Percentiles rank a stretch among this genome's conserved stretches.
These are phyloP conservation scores for Sparassis latifolia DNA, from an alignment of 1,284 basidiomycete genomes.

Conservation along the genomic window DNA sequence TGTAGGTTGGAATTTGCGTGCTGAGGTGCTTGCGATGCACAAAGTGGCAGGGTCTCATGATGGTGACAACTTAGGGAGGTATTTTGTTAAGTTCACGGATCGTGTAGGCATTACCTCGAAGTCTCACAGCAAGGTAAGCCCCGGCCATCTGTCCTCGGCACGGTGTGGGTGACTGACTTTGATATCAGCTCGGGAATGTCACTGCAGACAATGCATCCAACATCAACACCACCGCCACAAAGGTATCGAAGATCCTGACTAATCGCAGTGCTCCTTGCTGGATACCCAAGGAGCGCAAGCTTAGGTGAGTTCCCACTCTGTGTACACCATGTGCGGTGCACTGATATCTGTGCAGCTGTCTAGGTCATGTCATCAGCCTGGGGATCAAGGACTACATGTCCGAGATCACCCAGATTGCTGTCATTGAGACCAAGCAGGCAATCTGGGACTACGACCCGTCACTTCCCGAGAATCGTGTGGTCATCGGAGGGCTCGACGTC, in stretches of 20 bases:
- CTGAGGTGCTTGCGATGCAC: constrained; percentile 19
- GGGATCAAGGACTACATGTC: neutral
- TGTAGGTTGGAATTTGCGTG: neutral
- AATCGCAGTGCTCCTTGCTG: neutral
- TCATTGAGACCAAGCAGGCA: constrained; percentile 1
- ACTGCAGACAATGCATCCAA: constrained; percentile 16
- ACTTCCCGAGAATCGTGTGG: neutral
- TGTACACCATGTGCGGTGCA: neutral
- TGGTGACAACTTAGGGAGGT: constrained; percentile 22
- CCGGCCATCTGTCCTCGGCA: neutral
- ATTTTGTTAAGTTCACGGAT: constrained; percentile 17
- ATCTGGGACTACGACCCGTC: constrained; percentile 4
- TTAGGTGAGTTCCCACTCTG: neutral
- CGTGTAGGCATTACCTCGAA: constrained; percentile 19
- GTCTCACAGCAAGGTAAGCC: constrained; percentile 17
- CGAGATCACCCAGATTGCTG: neutral
- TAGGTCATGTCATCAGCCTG: constrained; percentile 3
- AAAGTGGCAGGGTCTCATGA: constrained; percentile 17
- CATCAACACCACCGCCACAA: constrained; percentile 7
- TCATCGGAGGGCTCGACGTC: neutral
- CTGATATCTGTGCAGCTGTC: neutral
- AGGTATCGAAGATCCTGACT: neutral
- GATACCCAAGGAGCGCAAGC: neutral
- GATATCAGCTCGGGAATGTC: constrained; percentile 10
- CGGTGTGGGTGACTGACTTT: neutral